These are phyloP conservation scores for Pseudogymnoascus sp. DNA, from an alignment of 2,329 filamentous ascomycete genomes.

Conservation along the genomic window DNA sequence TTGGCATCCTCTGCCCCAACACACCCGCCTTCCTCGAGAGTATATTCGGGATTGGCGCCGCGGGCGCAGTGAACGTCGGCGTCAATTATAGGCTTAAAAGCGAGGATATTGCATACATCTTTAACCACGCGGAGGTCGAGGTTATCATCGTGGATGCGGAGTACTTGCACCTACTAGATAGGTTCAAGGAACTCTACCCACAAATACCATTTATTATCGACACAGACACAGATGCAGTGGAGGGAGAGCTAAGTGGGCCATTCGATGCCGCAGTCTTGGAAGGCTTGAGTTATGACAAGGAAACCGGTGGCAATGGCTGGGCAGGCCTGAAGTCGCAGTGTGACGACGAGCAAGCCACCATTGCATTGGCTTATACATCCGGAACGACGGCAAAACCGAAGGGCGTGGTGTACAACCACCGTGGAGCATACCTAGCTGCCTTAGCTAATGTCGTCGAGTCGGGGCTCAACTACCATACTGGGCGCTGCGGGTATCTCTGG, in stretches of 20 bases:
- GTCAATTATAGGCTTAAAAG: slow-evolving; percentile 69
- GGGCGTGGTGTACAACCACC: slow-evolving; percentile 85
- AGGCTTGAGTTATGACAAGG: slow-evolving; percentile 62
- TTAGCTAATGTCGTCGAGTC: slow-evolving; percentile 84
- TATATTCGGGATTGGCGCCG: slow-evolving; percentile 78
- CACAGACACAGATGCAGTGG: slow-evolving; percentile 66
- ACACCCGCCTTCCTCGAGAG: slow-evolving; percentile 90
- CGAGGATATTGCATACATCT: slow-evolving; percentile 85
- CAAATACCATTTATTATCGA: slow-evolving; percentile 68
- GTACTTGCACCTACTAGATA: slow-evolving; percentile 60
- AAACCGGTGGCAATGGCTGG: slow-evolving; percentile 66
- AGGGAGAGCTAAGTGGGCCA: slow-evolving; percentile 65
- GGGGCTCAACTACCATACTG: slow-evolving; percentile 62
- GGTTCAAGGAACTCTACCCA: slow-evolving; percentile 52
- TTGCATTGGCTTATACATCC: slow-evolving; percentile 88
- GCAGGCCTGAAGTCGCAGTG: slow-evolving; percentile 58
- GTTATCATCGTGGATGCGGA: slow-evolving; percentile 80
- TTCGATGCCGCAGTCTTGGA: slow-evolving; percentile 80
- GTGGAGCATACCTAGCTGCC: slow-evolving; percentile 76
- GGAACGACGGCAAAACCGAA: slow-evolving; percentile 89
- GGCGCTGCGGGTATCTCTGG: slow-evolving; percentile 78
- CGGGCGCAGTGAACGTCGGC: slow-evolving; percentile 67
- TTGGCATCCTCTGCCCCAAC: slow-evolving; percentile 84
- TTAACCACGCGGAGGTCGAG: slow-evolving; percentile 79
- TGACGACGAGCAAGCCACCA: slow-evolving; percentile 66